Evolutionary conservation across 2,329 filamentous ascomycete genomes (phyloP), one percentile per base, ranked within the genome.

Genomic region (Claviceps monticola): DNA sequence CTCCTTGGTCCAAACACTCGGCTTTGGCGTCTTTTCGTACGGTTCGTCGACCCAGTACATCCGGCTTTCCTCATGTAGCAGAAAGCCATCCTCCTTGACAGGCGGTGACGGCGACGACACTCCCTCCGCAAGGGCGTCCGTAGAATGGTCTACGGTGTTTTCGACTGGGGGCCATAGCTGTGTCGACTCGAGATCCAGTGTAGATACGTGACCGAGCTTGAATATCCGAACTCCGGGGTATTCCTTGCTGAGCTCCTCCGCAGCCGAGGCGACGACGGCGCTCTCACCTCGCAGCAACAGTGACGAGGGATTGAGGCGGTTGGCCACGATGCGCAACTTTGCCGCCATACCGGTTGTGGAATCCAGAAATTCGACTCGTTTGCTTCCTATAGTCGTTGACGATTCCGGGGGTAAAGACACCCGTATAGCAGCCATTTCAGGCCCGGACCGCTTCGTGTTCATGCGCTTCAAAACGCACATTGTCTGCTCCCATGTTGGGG

Each of bases 1-100:
- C 39, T 66, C 58, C 46, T 59, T 61, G 3, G 71, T 72, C 74
- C 74, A 76, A 1, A 53, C 45, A 1, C 51, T 41, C 0, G 73
- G 73, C 29, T 59, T 61, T 0, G 67, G 63, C 8, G 72, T 67
- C 43, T 68, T 58, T 52, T 72, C 65, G 29, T 70, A 71, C 6
- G 62, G 62, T 14, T 57, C 56, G 17, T 59, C 59, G 17, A 68
- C 60, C 55, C 60, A 62, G 53, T 64, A 61, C 14, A 56, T 58
- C 29, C 60, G 53, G 14, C 60, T 57, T 42, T 68, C 66, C 48
- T 61, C 61, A 51, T 68, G 66, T 42, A 68, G 51, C 67, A 66
- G 69, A 5, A 70, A 60, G 16, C 56, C 63, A 9, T 62, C 57
- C 1, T 51, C 48, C 11, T 59, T 54, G 11, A 57, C 56, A 34